Percentiles rank a stretch among this genome's conserved stretches.
Conservation (phyloP, 768 basidiomycete species). For the Rhizopogon vulgaris region DNA sequence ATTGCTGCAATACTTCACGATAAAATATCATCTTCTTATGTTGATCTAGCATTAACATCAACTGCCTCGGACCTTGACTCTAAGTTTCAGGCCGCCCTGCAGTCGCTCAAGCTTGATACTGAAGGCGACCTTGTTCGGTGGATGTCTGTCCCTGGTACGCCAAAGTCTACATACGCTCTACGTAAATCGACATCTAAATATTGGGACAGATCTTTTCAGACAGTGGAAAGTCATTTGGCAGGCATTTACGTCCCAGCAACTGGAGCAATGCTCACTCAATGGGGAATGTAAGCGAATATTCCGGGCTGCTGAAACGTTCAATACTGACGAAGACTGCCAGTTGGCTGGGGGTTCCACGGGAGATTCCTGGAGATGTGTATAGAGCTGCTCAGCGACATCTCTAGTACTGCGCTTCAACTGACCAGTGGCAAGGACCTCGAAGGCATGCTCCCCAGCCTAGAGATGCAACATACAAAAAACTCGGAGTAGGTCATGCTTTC, state of each 20-base stretch:
- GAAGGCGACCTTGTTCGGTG: constrained; percentile 50
- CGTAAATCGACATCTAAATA: not conserved
- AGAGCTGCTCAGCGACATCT: constrained; percentile 34
- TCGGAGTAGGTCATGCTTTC: constrained; percentile 31
- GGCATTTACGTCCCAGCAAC: constrained; percentile 13
- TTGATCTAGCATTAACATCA: constrained; percentile 46
- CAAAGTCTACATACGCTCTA: constrained; percentile 9
- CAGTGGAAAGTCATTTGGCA: constrained; percentile 20
- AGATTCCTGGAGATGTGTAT: constrained; percentile 37
- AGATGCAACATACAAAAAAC: constrained; percentile 27
- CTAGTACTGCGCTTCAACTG: constrained; percentile 23
- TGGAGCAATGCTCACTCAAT: constrained; percentile 20
- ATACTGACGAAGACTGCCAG: constrained; percentile 26
- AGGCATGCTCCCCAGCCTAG: constrained; percentile 30
- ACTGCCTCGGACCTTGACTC: constrained; percentile 50
- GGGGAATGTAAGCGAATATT: constrained; percentile 40
- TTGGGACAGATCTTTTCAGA: constrained; percentile 19
- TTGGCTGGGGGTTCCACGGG: constrained; percentile 51
- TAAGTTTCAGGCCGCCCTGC: constrained; percentile 42
- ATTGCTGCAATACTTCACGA: constrained; percentile 42
- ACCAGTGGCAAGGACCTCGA: constrained; percentile 17
- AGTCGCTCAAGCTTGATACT: constrained; percentile 42
- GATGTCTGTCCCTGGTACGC: constrained; percentile 42
- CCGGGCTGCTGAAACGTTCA: not conserved
- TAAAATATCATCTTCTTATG: constrained; percentile 33